Conservation (phyloP, 169 alveolate genomes). For the Babesia caballi region DNA sequence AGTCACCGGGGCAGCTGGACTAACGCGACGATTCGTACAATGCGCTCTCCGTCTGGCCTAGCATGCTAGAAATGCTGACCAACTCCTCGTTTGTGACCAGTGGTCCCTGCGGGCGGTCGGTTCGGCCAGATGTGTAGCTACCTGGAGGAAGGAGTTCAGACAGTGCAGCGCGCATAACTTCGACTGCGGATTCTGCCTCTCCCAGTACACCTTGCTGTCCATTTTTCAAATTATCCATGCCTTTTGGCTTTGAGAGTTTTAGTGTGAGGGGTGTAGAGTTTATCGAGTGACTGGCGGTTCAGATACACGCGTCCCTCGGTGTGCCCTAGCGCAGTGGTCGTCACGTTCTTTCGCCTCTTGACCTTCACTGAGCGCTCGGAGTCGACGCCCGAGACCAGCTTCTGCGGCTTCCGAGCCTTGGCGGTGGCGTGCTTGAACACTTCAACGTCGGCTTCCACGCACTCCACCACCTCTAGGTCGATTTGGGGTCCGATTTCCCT, state of each 20-base stretch:
- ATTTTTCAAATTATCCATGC: slow-evolving; percentile 16
- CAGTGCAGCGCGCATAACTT: slow-evolving; percentile 83
- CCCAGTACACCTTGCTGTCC: slow-evolving; percentile 77
- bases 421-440: slow-evolving; percentile 42
- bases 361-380: not conserved
- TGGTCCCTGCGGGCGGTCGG: slow-evolving; percentile 46
- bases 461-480: slow-evolving; percentile 45
- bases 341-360: slow-evolving; percentile 44
- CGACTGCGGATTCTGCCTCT: slow-evolving; percentile 78
- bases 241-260: slow-evolving; percentile 36
- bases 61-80: slow-evolving; percentile 29
- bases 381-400: slow-evolving; percentile 37
- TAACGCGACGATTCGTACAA: slow-evolving; percentile 26
- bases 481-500: slow-evolving; percentile 58
- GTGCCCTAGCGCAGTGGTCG: slow-evolving; percentile 46
- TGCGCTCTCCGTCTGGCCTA: slow-evolving; percentile 46
- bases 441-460: slow-evolving; percentile 36
- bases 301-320: slow-evolving; percentile 54
- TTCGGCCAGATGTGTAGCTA: not conserved
- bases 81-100: slow-evolving; percentile 45
- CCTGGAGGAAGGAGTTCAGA: slow-evolving; percentile 78
- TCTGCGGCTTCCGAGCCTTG: slow-evolving; percentile 23
- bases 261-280: slow-evolving; percentile 57
- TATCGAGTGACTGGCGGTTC: slow-evolving; percentile 30
- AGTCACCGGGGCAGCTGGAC: not conserved